Percentiles rank a stretch among this genome's conserved stretches.
phyloP scores from a whole-genome alignment of 176 grass and related monocot genomes.

The Leersia perrieri region DNA sequence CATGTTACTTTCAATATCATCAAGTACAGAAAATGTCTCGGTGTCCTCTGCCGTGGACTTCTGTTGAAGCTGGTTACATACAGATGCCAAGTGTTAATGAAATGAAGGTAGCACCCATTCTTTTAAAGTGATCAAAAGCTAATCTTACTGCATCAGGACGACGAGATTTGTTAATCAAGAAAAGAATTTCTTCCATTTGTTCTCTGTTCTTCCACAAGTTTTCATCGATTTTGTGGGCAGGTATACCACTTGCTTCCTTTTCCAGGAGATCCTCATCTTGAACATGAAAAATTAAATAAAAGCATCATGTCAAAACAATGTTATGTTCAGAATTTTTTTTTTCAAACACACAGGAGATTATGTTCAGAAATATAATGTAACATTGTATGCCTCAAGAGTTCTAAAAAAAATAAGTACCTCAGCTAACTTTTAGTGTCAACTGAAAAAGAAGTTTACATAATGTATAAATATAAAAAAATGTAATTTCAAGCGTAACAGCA shows the following conservation, averaged over 20 bases:
- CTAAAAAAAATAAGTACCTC: background rate
- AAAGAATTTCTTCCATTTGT: conserved; percentile 91
- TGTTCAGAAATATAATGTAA: conserved; percentile 11
- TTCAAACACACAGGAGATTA: no score
- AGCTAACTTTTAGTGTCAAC: conserved; percentile 7
- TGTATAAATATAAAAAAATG: conserved; percentile 1
- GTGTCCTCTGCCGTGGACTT: conserved; percentile 50
- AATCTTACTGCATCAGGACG: conserved; percentile 58
- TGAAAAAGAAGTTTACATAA: conserved; percentile 15
- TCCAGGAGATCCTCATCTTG: conserved; percentile 71
- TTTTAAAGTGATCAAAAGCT: conserved; percentile 16
- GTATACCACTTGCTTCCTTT: conserved; percentile 61
- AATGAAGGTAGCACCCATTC: conserved; percentile 9
- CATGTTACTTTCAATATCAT: conserved; percentile 76
- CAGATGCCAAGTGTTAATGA: conserved; percentile 31
- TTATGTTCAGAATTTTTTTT: conserved; percentile 15
- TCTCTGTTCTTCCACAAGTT: conserved; percentile 99
- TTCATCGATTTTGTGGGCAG: conserved; percentile 92
- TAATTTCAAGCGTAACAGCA: background rate
- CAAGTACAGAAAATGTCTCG: conserved; percentile 52
- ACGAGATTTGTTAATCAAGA: conserved; percentile 61
- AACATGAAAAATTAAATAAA: conserved; percentile 37
- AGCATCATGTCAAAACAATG: conserved; percentile 15
- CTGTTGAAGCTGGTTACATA: conserved; percentile 67
- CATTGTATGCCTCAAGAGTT: background rate